Conservation (phyloP, 805 yeast species). For the Suhomyces sp. region DNA sequence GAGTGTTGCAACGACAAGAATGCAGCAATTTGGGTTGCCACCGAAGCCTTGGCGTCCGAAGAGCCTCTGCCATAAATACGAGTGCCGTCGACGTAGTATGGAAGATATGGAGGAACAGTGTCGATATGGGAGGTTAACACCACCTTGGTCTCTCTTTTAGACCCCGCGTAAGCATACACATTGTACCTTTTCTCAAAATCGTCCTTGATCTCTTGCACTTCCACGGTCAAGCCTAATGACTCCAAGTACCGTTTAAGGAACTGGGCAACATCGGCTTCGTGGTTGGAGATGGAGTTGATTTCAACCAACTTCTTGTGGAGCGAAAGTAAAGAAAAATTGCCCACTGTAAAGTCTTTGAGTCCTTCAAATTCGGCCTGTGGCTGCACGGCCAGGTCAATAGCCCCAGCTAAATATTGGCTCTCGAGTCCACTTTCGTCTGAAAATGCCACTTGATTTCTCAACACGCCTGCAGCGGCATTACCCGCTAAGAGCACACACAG, state of each 20-base stretch:
- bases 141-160: conserved; percentile 43
- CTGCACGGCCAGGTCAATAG: not conserved
- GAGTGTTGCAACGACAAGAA: conserved; percentile 43
- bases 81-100: conserved; percentile 47
- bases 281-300: conserved; percentile 21
- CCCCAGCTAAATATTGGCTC: not conserved
- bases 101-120: conserved; percentile 67
- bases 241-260: conserved; percentile 40
- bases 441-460: not conserved
- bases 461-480: not conserved
- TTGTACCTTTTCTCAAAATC: conserved; percentile 39
- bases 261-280: conserved; percentile 33
- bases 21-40: conserved; percentile 60
- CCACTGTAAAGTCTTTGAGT: conserved; percentile 8
- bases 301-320: conserved; percentile 27
- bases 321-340: conserved; percentile 15
- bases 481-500: not conserved
- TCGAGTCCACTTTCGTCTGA: not conserved
- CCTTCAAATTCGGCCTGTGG: not conserved
- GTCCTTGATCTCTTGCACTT: conserved; percentile 31
- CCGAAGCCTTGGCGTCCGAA: conserved; percentile 69
- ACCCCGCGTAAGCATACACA: conserved; percentile 55
- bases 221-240: conserved; percentile 50
- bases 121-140: conserved; percentile 65
- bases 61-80: conserved; percentile 64